Evolutionary conservation across 805 yeast species (phyloP), one percentile per base, ranked within the genome.

Genomic region (Metschnikowia lochheadii): DNA sequence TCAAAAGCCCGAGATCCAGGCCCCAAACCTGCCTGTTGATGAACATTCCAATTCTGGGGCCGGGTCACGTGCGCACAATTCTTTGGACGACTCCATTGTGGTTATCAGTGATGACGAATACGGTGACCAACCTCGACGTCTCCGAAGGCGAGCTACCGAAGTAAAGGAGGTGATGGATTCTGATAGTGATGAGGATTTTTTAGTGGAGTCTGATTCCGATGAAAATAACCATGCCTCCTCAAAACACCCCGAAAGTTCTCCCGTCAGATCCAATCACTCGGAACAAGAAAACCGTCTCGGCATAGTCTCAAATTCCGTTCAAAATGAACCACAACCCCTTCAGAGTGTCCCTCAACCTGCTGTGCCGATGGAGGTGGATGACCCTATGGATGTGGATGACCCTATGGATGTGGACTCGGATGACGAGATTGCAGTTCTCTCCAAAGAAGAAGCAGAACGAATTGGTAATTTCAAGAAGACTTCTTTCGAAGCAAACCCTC

Each of bases 381-480:
- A 38, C n/a, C 38, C 46, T 17, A n/a, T n/a, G n/a, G n/a, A n/a
- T n/a, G 11, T 21, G 14, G 37, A 14, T 10, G 41, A 38, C 10
- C 38, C 46, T 18, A 44, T 44, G 46, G 46, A 36, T 11, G 37
- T 40, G 10, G 44, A 38, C 31, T 55, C 57, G 5, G 57, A 55
- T 21, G 72, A 67, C 42, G 73, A 68, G 14, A 46, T 68, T 6
- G 58, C 63, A 21, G 62, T 65, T 15, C 52, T 68, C 5, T 64
- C 63, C 17, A 64, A 70, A 10, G 63, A 60, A 29, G 68, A 64
- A 49, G 72, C 70, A 10, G 61, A 61, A n/a, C 51, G 58, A 17
- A 49, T 53, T 5, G 61, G 61, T 2, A 59, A 53, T 8, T 67
- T 67, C 52, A 67, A 65, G 41, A 50, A 56, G 14, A 56, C 60